Evolutionary conservation across 495 filamentous ascomycete genomes (phyloP), one percentile per base, ranked within the genome.

Genomic region (Thermochaetoides thermophila): DNA sequence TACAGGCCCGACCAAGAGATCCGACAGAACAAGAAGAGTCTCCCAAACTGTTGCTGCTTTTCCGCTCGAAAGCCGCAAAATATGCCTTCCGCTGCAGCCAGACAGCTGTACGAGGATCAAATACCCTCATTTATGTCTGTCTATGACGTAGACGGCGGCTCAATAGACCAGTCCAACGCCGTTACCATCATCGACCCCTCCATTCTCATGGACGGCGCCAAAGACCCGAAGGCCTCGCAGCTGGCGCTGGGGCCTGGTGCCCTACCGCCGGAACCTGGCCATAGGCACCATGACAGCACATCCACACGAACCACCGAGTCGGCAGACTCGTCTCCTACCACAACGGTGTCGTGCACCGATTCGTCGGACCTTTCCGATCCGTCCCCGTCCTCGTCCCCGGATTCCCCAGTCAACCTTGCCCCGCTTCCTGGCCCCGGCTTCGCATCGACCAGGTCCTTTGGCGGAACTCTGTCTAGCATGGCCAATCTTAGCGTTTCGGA

Each of bases 311-410:
- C 73, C 27, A 82, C 82, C 7, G 84, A 79, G 29, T 97, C 89
- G 3, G 80, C 76, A 17, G 85, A 95, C 46, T 92, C 86, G 6
- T 96, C 89, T 13, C 89, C 89, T 0, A 95, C 89, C 12, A 96
- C 84, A 2, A 93, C 87, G 1, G 70, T 86, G n/a, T 93, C 85
- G 10, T 93, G 84, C 9, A 79, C 86, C 27, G 89, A 87, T 49
- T 86, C 85, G 7, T 79, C 79, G 11, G 81, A 81, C 12, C 67
- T 83, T 17, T 83, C 84, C n/a, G 86, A 94, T 38, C 75, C 82
- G 7, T 93, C 89, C 4, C 84, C 87, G 5, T 81, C 78, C 11
- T 89, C 89, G 2, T 93, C 87, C 2, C 83, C 86, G 11, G 84
- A 93, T 52, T 87, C 86, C 7, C 79, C 83, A 7, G 67, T 77